These are phyloP conservation scores for Vachellia pachyceras DNA, from an alignment of 306 rosid genomes.

Conservation along the genomic window DNA sequence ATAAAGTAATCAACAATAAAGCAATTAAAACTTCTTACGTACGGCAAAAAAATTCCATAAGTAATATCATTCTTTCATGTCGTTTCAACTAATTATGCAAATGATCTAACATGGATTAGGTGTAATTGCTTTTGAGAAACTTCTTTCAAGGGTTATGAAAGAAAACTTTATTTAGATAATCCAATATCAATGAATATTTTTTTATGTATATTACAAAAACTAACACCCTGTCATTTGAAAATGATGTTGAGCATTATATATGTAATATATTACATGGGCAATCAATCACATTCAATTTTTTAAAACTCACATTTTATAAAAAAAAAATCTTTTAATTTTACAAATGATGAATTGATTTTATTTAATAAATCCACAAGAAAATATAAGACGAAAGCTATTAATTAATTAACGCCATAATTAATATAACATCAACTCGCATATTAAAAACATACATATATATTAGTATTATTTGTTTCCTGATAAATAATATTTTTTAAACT, in stretches of 20 bases:
- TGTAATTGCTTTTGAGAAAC: no score
- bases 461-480: background rate
- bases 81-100: background rate
- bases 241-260: no score
- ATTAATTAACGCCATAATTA: no score
- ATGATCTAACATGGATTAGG: background rate
- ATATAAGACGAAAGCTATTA: no score
- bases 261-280: no score
- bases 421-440: background rate
- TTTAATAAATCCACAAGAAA: no score
- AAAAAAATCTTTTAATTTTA: no score
- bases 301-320: no score
- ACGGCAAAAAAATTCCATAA: background rate
- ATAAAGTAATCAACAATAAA: no score
- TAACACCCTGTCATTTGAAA: background rate
- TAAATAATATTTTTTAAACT: background rate
- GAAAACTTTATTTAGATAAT: background rate
- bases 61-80: background rate
- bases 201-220: background rate
- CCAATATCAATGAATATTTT: background rate
- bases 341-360: no score
- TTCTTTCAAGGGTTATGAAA: no score
- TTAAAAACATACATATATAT: background rate
- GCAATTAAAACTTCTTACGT: background rate
- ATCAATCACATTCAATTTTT: no score